Base-by-base conservation (phyloP, 2,329 filamentous ascomycete genomes). In the Colletotrichum acutatum region DNA sequence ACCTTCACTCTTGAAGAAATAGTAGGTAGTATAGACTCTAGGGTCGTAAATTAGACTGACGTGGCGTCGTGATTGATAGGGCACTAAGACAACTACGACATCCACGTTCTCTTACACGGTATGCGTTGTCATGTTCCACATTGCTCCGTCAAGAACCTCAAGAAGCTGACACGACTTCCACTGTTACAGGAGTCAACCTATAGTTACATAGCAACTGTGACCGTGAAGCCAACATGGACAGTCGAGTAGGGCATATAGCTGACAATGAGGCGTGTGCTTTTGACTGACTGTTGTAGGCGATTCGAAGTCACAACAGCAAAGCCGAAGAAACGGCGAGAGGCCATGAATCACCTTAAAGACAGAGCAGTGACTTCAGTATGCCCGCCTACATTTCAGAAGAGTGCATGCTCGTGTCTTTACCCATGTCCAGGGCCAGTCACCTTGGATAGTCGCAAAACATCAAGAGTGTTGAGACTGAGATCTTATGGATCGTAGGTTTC, bases 371-470 rank as follows among this genome's bases (percentile, higher is more conserved):
- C 22, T 24, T 57, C 53, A 12, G 19, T 22, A 4, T 58, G 63
- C 30, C 53, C 52, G 4, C 4, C 22, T 8, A 32, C 30, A 24
- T n/a, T 66, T 19, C 63, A 66, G 22, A 24, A 56, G 16, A 66
- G 42, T 5, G 63, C 63, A 3, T 66, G 63, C 63, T n/a, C 52
- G 52, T 66, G 63, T 46, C 63, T 66, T 2, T 30, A 58, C 52
- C 46, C 24, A 4, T 66, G 53, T n/a, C 53, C 63, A 22, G 28
- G 28, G 4, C 28, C 42, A 22, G 16, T 66, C 11, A 66, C 34
- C 14, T 37, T 46, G 5, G 53, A 66, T 53, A 26, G 28, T 19
- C 63, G 63, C 14, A 66, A 58, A 24, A 30, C 16, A 32, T 66
- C 4, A 66, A 37, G 53, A 57, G 30, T 24, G 12, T 57, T n/a